A percentile compares a stretch with the other conserved stretches of the same genome.
Evolutionary conservation across 2,329 filamentous ascomycete genomes (phyloP).

Genomic region (Monilinia polystroma): DNA sequence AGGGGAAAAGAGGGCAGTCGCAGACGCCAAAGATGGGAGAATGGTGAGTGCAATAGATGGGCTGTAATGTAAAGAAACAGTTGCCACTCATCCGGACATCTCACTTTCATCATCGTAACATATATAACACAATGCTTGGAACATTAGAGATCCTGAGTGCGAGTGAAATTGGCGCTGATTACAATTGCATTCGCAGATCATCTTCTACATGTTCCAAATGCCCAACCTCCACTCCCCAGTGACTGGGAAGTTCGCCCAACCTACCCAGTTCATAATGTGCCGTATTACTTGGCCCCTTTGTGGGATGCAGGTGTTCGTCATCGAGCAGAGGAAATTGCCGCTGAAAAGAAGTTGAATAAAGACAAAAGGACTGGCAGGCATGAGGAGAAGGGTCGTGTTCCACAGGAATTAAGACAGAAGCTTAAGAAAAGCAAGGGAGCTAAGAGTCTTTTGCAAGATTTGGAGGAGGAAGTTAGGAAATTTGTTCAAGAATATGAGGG

Average conservation of each 20-base stretch:
- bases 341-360: constrained; percentile 42
- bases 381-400: constrained; percentile 59
- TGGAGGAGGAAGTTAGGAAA: constrained; percentile 79
- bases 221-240: constrained; percentile 72
- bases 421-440: constrained; percentile 78
- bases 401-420: constrained; percentile 75
- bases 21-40: constrained; percentile 89
- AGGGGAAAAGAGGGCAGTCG: constrained; percentile 91
- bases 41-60: constrained; percentile 57
- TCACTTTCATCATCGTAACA: constrained; percentile 3
- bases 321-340: constrained; percentile 51
- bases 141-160: constrained; percentile 21
- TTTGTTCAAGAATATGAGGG: constrained; percentile 66
- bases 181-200: constrained; percentile 58
- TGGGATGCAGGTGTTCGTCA: constrained; percentile 69
- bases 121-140: constrained; percentile 25
- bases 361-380: constrained; percentile 30
- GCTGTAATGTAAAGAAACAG: background rate
- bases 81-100: background rate
- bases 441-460: constrained; percentile 73
- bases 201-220: constrained; percentile 82
- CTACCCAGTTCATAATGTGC: constrained; percentile 73
- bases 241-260: constrained; percentile 86
- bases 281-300: constrained; percentile 83
- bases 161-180: constrained; percentile 18